Conservation (phyloP, 2,329 filamentous ascomycete genomes). For the Pyrenochaeta sp. region DNA sequence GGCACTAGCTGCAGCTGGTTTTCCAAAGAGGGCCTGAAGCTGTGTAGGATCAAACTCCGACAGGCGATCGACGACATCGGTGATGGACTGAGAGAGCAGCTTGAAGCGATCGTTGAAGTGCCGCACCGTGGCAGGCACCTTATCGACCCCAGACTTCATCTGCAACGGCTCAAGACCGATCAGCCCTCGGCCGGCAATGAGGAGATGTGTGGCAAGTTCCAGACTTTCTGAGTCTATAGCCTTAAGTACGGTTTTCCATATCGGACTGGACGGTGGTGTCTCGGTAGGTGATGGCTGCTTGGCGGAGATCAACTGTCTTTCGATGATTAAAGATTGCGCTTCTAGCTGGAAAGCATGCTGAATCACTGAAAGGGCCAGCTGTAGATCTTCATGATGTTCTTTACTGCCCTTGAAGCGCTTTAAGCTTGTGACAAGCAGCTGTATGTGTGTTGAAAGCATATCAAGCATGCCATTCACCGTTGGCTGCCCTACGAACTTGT, state of each 20-base stretch:
- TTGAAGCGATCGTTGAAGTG: slow-evolving; percentile 80
- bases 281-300: slow-evolving; percentile 69
- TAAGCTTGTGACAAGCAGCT: slow-evolving; percentile 44
- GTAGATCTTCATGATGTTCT: slow-evolving; percentile 44
- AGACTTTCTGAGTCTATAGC: slow-evolving; percentile 72
- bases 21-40: slow-evolving; percentile 73
- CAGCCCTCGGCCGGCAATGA: slow-evolving; percentile 74
- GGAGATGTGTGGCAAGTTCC: slow-evolving; percentile 76
- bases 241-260: slow-evolving; percentile 81
- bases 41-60: slow-evolving; percentile 77
- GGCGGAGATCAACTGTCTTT: slow-evolving; percentile 71
- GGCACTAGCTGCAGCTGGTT: slow-evolving; percentile 73
- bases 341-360: slow-evolving; percentile 74
- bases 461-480: slow-evolving; percentile 67
- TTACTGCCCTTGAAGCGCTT: slow-evolving; percentile 37
- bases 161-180: slow-evolving; percentile 78
- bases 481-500: slow-evolving; percentile 51
- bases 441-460: slow-evolving; percentile 68
- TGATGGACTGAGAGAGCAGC: slow-evolving; percentile 69
- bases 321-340: slow-evolving; percentile 72
- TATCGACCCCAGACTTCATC: slow-evolving; percentile 49
- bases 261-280: slow-evolving; percentile 73
- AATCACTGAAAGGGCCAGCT: slow-evolving; percentile 70
- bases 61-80: slow-evolving; percentile 78
- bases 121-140: slow-evolving; percentile 63